phyloP scores from a whole-genome alignment of 495 filamentous ascomycete species.

The Daldinia vernicosa region DNA sequence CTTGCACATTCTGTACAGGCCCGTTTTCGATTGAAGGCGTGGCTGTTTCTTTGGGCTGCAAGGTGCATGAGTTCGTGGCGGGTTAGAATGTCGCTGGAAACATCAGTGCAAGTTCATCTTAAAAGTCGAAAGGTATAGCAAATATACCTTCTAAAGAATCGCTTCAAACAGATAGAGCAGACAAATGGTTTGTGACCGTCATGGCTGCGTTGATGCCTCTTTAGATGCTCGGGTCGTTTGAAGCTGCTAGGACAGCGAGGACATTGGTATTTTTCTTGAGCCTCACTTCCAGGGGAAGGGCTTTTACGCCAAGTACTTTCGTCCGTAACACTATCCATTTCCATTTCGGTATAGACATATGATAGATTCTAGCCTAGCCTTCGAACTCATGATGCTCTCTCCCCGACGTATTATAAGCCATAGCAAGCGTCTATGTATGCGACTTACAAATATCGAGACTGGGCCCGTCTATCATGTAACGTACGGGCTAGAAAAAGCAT shows the following conservation, averaged over 20 bases:
- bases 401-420: constrained; percentile 31
- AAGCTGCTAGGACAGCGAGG: constrained; percentile 66
- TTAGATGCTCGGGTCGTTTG: constrained; percentile 74
- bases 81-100: constrained; percentile 62
- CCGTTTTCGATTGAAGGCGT: constrained; percentile 60
- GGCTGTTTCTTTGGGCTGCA: constrained; percentile 52
- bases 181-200: constrained; percentile 75
- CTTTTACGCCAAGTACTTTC: constrained; percentile 26
- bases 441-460: constrained; percentile 27
- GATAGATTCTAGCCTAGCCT: constrained; percentile 21
- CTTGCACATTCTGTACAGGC: constrained; percentile 66
- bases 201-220: constrained; percentile 75
- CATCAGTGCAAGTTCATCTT: constrained; percentile 15
- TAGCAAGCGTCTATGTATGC: constrained; percentile 32
- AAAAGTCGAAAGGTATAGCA: constrained; percentile 7
- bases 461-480: constrained; percentile 26
- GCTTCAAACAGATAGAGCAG: constrained; percentile 71
- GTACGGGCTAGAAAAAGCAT: constrained; percentile 19
- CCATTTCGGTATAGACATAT: constrained; percentile 30
- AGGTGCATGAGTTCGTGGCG: constrained; percentile 65
- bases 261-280: constrained; percentile 53
- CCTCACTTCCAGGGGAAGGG: constrained; percentile 29
- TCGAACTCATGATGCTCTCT: constrained; percentile 24
- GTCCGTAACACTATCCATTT: constrained; percentile 16
- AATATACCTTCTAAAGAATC: constrained; percentile 68